Conservation (phyloP, 192 early-diverging fungal genomes). For the Rhizoclosmatium globosum region DNA sequence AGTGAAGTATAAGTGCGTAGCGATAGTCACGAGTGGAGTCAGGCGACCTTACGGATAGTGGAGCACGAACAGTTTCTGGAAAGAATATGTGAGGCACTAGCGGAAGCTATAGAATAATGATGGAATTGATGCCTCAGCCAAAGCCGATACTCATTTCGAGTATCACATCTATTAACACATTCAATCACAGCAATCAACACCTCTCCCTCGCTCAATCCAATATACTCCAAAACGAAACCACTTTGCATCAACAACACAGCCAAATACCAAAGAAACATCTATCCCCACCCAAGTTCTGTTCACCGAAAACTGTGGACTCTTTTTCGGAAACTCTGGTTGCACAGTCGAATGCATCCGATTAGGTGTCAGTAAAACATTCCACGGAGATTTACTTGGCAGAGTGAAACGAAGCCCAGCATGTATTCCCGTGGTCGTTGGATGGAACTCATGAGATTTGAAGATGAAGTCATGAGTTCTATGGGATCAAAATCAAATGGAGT, state of each 20-base stretch:
- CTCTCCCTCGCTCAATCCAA: neutral
- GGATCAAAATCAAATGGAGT: neutral
- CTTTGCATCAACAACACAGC: neutral
- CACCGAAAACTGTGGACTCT: constrained; percentile 17
- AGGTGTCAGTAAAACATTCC: neutral
- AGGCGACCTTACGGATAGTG: no score
- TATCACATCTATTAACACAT: no score
- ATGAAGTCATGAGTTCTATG: constrained; percentile 6
- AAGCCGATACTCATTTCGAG: no score
- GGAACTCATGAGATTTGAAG: constrained; percentile 19
- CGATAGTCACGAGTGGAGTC: no score
- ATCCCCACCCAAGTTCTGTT: constrained; percentile 5
- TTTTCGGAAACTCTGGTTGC: constrained; percentile 11
- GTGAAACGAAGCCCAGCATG: neutral
- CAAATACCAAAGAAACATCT: neutral
- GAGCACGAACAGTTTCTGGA: no score
- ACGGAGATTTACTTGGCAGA: neutral
- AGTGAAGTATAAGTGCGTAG: no score
- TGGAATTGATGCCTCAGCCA: no score
- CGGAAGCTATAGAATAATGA: no score
- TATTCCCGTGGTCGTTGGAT: constrained; percentile 22
- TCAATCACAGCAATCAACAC: neutral
- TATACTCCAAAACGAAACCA: neutral
- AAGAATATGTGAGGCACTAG: no score
- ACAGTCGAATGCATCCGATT: neutral